Evolutionary conservation across 139 green algal genomes (phyloP).

Genomic region (Gonium pectorale): DNA sequence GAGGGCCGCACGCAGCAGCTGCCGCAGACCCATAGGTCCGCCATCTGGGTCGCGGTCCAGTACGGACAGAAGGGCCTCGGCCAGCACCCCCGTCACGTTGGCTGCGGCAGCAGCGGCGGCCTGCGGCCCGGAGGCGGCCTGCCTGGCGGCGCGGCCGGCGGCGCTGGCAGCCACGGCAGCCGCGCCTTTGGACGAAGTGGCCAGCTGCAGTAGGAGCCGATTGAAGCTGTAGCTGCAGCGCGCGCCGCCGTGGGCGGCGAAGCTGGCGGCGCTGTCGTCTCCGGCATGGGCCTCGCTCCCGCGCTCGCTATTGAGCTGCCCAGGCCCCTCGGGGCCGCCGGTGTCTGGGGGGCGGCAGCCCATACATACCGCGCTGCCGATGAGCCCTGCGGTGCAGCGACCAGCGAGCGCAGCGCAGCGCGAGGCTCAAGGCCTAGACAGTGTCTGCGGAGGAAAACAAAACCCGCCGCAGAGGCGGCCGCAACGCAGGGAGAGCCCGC

Average conservation of each 20-base stretch:
- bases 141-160: not conserved
- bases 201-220: not conserved
- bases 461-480: too few relatives aligned
- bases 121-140: not conserved
- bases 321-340: too few relatives aligned
- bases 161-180: not conserved
- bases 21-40: not conserved
- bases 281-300: too few relatives aligned
- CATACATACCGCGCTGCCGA: too few relatives aligned
- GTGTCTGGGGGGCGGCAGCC: too few relatives aligned
- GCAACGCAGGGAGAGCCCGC: too few relatives aligned
- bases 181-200: not conserved
- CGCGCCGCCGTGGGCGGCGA: not conserved
- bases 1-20: not conserved
- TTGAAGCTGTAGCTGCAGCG: not conserved
- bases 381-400: too few relatives aligned
- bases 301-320: too few relatives aligned
- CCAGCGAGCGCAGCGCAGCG: too few relatives aligned
- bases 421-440: too few relatives aligned
- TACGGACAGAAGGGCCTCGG: not conserved
- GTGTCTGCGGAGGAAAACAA: too few relatives aligned
- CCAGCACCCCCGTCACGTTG: not conserved
- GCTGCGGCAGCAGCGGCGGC: not conserved
- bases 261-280: too few relatives aligned
- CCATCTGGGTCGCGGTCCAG: constrained; percentile 13